Conservation (phyloP, 352 stramenopile genomes). For the Phytophthora foliorum region DNA sequence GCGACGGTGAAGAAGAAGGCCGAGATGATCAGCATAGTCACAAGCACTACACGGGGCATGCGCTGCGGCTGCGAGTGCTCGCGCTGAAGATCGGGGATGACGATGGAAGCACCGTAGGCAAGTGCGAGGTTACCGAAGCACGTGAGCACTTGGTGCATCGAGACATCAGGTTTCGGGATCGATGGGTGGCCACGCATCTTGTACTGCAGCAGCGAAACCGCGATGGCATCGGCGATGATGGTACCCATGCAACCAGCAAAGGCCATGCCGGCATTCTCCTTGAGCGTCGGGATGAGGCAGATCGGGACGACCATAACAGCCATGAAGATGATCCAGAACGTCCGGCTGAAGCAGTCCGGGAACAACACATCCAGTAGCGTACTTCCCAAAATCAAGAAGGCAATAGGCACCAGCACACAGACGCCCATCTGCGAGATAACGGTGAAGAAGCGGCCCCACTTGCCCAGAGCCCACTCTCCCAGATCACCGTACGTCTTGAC, state of each 20-base stretch:
- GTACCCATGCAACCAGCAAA: conserved; percentile 30
- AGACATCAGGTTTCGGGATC: conserved; percentile 21
- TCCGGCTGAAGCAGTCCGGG: conserved; percentile 33
- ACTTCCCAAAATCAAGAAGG: conserved; percentile 32
- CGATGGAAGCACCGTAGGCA: conserved; percentile 28
- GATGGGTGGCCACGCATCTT: conserved; percentile 30
- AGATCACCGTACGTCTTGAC: conserved; percentile 35
- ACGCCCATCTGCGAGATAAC: conserved; percentile 36
- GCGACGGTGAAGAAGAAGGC: conserved; percentile 28
- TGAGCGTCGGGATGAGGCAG: conserved; percentile 30
- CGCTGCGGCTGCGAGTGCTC: conserved; percentile 26
- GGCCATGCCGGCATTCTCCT: conserved; percentile 23
- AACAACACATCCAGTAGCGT: conserved; percentile 32
- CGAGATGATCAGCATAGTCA: conserved; percentile 29
- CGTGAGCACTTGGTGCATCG: conserved; percentile 26
- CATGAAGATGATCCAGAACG: conserved; percentile 42
- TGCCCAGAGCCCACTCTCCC: conserved; percentile 29
- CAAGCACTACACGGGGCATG: conserved; percentile 29
- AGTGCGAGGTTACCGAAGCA: conserved; percentile 34
- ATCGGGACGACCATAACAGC: conserved; percentile 25
- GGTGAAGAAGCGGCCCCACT: conserved; percentile 34
- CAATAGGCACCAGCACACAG: conserved; percentile 31
- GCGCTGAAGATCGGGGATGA: conserved; percentile 30
- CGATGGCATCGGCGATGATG: conserved; percentile 33
- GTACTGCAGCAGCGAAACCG: conserved; percentile 26